Evolutionary conservation across 1,139 yeast species (phyloP), one percentile per base, ranked within the genome.

Genomic region (Blastobotrys raffinosifermentans): DNA sequence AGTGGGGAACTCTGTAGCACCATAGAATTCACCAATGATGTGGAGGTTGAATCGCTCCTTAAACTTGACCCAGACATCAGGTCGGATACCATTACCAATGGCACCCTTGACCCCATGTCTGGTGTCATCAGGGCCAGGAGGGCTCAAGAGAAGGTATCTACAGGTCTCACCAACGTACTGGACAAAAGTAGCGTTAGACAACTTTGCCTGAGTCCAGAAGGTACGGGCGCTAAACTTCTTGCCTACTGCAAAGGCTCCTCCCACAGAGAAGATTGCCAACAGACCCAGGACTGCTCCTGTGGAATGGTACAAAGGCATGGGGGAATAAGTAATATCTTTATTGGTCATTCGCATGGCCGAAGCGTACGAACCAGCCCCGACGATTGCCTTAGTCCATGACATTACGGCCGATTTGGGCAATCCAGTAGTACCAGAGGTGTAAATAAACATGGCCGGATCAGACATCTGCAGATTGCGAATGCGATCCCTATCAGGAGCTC

Each of bases 111-210:
- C 80, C 14, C 63, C 54, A 55, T 89, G 96, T 31, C 62, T 61
- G 27, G 65, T 61, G 55, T 89, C 96, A 57, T 84, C 89, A 11
- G 70, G 68, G 8, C 77, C 73, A 35, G 71, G 78, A 6, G 81
- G 78, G 2, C 91, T 71, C 48, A 80, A 77, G 45, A 84, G 63
- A 45, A 89, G 69, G 57, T 87, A 91, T 39, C 98, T 75, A 60
- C 97, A 86, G 29, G 87, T 89, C 61, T 91, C 98, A 17, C 98
- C 98, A 11, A 91, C 97, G 51, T 89, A 89, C 63, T 89, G 96
- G 39, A 86, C 73, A 47, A 84, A 85, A 6, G 94, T 83, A 3
- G 96, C 84, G 1, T 70, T 63, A 19, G 78, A 62, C 29, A 84
- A 56, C 50, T 71, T 78, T 4, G 84, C 93, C 59, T 89, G 96